Evolutionary conservation across 169 alveolate genomes (phyloP), one percentile per base, ranked within the genome.

Genomic region (Cryptosporidium muris): DNA sequence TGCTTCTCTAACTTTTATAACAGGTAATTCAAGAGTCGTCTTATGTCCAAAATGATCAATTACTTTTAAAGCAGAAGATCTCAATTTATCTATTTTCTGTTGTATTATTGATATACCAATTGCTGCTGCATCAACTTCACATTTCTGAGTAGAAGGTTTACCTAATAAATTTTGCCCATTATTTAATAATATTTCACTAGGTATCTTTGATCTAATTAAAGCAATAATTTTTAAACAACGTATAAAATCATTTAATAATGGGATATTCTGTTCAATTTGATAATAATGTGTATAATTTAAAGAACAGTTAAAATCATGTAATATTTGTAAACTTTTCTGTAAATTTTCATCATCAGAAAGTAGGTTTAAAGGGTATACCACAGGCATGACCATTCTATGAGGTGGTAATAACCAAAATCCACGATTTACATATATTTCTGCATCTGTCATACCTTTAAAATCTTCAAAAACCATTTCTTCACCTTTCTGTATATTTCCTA

Each of bases 1-100:
- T 3, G 85, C 85, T 58, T 74, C 85, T 74, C 85, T 74, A 12
- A 74, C 85, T 47, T 74, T 74, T 42, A 74, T 74, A 45, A 74
- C 51, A 4, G 85, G 85, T 54, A 74, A 64, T 45, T 74, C 74
- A 43, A 58, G 54, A 6, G 60, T 42, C 11, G 74, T 74, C 36
- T 54, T 74, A 43, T 74, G 74, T 7, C 85, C 85, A 43, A 74
- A 74, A 25, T 74, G 74, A 54, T 45, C 60, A 9, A 74, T 74
- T 9, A 74, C 49, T 34, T 74, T 60, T 6, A 37, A 34, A 6
- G 85, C 51, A 9, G 85, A 74, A 9, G 85, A 74, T 58, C 85
- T 74, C 48, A 74, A 36, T 37, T 74, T 74, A 42, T 74, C 85
- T 56, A 74, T 74, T 47, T 58, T 74, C 36, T 34, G 40, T 45